Evolutionary conservation across 192 early-diverging fungal species (phyloP), one percentile per base, ranked within the genome.

Genomic region (Coemansia sp.): DNA sequence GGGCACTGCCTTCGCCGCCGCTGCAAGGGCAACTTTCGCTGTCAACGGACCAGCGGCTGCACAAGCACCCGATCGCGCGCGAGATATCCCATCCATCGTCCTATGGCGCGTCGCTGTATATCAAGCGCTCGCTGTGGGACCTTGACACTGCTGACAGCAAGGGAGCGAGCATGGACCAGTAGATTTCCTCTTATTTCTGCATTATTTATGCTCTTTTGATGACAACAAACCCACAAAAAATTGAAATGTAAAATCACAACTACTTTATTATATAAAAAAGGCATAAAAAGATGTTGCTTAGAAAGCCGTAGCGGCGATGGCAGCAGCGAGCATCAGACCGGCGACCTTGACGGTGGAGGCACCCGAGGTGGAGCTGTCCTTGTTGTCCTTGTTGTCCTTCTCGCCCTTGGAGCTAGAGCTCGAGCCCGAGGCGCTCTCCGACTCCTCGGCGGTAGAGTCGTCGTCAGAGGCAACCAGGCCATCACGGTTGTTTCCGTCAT

Each of bases 401-500:
- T 30, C n/a, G 32, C 22, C 36, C 46, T 48, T 28, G 45, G n/a
- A 26, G 14, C 28, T 23, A 3, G 23, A 15, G 34, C n/a, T 30
- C 47, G 47, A 49, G 1, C 24, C 23, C 11, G 23, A 23, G 19
- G 19, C 34, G 5, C 33, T 13, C 1, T 28, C 34, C 4, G 47
- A 49, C 19, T 2, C 2, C 18, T 4, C 4, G 18, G n/a, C n/a
- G n/a, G n/a, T n/a, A n/a, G n/a, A n/a, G n/a, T 23, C 14, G 32
- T 28, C 25, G 24, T 26, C 18, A 9, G 44, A 46, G 5, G 41
- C 29, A 4, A 18, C 40, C 5, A 55, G n/a, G 20, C 51, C 46
- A 26, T 18, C 15, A 49, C 70, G 70, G 47, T 73, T 47, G 33
- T 74, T 74, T 36, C 71, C 71, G 36, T 74, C 71, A 49, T 74